These are phyloP conservation scores for Moesziomyces sp. DNA, from an alignment of 1,284 basidiomycete species.

Conservation along the genomic window DNA sequence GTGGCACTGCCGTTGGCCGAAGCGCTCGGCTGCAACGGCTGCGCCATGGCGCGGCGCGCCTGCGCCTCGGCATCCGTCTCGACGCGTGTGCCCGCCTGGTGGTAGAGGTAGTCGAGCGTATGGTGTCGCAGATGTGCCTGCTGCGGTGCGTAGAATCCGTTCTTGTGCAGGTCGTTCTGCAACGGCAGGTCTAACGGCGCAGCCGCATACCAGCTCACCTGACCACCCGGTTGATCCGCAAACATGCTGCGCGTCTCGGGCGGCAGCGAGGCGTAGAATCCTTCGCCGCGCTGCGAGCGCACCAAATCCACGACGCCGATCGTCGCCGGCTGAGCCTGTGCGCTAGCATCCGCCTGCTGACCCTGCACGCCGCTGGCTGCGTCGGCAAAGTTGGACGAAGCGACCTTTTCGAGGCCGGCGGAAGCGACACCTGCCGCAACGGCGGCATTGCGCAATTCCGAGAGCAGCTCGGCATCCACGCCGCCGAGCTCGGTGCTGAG, in stretches of 20 bases:
- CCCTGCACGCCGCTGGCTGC: background rate
- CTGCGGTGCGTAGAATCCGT: conserved; percentile 43
- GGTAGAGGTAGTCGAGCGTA: conserved; percentile 51
- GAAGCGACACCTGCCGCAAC: conserved; percentile 37
- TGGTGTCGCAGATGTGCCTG: conserved; percentile 39
- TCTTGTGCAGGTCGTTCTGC: conserved; percentile 47
- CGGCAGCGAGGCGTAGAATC: conserved; percentile 48
- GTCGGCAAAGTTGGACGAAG: conserved; percentile 23
- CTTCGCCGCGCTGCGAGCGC: conserved; percentile 49
- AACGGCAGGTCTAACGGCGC: conserved; percentile 50
- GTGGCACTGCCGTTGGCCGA: conserved; percentile 40
- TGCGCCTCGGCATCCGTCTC: conserved; percentile 18
- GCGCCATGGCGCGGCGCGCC: conserved; percentile 11
- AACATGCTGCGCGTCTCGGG: conserved; percentile 50
- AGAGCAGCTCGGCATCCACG: conserved; percentile 33
- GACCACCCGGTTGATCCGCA: conserved; percentile 46
- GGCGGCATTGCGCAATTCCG: conserved; percentile 40
- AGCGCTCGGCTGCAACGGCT: conserved; percentile 36
- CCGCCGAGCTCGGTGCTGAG: conserved; percentile 38
- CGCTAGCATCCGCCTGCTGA: conserved; percentile 2
- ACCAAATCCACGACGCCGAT: conserved; percentile 37
- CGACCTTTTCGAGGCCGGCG: conserved; percentile 27
- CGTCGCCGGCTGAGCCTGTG: conserved; percentile 17
- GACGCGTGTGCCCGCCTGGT: conserved; percentile 24
- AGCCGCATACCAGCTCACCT: conserved; percentile 58